Conservation (phyloP, 129 eudicot genomes). For the Rutidosis leptorrhynchoides region DNA sequence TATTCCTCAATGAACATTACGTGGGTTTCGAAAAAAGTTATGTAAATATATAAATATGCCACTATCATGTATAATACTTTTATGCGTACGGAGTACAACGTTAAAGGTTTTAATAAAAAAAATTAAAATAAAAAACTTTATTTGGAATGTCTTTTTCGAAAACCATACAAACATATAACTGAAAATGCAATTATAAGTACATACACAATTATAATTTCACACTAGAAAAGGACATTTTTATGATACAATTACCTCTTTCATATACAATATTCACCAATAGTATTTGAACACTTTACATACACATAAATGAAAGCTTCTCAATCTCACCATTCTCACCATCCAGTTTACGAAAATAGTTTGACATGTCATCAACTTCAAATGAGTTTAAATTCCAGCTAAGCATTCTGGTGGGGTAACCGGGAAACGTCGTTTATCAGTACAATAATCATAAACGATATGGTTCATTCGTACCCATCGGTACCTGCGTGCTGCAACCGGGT, state of each 20-base stretch:
- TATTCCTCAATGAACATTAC: no score
- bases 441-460: slow-evolving; percentile 90
- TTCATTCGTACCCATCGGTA: slow-evolving; percentile 85
- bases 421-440: slow-evolving; percentile 69
- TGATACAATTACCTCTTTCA: slow-evolving; percentile 24
- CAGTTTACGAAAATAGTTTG: neutral
- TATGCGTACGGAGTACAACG: no score
- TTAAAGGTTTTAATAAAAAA: no score
- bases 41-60: no score
- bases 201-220: neutral
- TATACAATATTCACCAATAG: slow-evolving; percentile 24
- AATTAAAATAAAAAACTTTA: no score
- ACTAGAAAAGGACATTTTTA: slow-evolving; percentile 12
- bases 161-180: neutral
- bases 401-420: slow-evolving; percentile 84
- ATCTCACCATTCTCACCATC: neutral
- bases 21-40: no score
- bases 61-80: no score
- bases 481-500: slow-evolving; percentile 48
- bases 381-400: slow-evolving; percentile 49
- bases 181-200: neutral
- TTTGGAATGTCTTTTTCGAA: no score
- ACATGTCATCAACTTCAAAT: neutral
- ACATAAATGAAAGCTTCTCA: slow-evolving; percentile 9
- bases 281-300: slow-evolving; percentile 12